Conservation (phyloP, 106 monocot species). For the Phalaenopsis equestris region DNA sequence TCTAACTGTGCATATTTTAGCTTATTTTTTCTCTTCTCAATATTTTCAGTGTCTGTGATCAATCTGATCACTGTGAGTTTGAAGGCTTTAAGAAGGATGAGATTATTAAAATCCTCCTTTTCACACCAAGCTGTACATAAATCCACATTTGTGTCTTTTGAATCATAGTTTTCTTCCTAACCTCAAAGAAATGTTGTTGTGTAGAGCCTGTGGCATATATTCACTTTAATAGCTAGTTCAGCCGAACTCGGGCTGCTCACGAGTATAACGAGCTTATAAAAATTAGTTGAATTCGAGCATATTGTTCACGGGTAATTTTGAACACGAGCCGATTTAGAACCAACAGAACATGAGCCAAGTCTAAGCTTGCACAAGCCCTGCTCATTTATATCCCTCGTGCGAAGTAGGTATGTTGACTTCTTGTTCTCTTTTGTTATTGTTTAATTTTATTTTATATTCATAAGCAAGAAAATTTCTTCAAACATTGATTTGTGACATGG, state of each 20-base stretch:
- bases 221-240: not conserved
- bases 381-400: too few relatives aligned
- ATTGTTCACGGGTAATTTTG: not conserved
- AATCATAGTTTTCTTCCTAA: not conserved
- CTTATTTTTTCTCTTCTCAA: not conserved
- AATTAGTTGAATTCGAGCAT: too few relatives aligned
- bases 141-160: constrained; percentile 3
- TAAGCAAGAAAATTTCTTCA: not conserved
- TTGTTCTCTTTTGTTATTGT: too few relatives aligned
- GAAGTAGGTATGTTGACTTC: too few relatives aligned
- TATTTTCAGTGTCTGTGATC: constrained; percentile 6
- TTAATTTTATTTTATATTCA: not conserved
- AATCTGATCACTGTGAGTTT: not conserved
- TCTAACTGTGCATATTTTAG: constrained; percentile 6
- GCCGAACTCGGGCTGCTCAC: too few relatives aligned
- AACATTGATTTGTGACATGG: not conserved
- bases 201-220: too few relatives aligned
- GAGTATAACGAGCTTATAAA: too few relatives aligned
- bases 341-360: too few relatives aligned
- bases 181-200: not conserved
- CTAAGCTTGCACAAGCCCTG: too few relatives aligned
- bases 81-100: not conserved
- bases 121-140: constrained; percentile 3
- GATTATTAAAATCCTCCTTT: not conserved
- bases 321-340: too few relatives aligned